Percentiles rank a stretch among this genome's conserved stretches.
Conservation (phyloP, 805 yeast genomes). For the Yamadazyma kitorensis region DNA sequence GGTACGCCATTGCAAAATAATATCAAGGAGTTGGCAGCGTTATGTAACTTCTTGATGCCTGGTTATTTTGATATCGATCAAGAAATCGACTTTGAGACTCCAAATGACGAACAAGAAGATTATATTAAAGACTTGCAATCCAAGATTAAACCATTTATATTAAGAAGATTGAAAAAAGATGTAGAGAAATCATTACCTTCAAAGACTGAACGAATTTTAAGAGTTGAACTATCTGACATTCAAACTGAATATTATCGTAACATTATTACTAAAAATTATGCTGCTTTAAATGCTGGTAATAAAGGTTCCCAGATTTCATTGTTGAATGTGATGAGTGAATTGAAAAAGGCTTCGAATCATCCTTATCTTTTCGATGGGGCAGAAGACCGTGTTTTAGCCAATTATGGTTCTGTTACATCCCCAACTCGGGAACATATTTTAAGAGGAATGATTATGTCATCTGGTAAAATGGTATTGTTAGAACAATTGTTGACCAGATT, state of each 20-base stretch:
- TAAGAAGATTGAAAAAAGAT: constrained; percentile 92
- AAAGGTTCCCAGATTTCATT: constrained; percentile 75
- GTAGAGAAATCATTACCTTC: constrained; percentile 97
- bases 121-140: constrained; percentile 84
- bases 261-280: constrained; percentile 85
- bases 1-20: constrained; percentile 98
- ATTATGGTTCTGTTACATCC: constrained; percentile 57
- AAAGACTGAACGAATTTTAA: constrained; percentile 88
- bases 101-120: constrained; percentile 80
- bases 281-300: constrained; percentile 78
- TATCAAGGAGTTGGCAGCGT: constrained; percentile 90
- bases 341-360: constrained; percentile 95
- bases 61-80: constrained; percentile 87
- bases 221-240: constrained; percentile 92
- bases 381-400: constrained; percentile 73
- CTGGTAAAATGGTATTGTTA: constrained; percentile 95
- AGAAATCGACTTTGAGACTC: constrained; percentile 92
- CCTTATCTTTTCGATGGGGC: constrained; percentile 95
- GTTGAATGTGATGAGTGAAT: constrained; percentile 89
- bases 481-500: constrained; percentile 85
- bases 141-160: constrained; percentile 85
- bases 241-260: constrained; percentile 96
- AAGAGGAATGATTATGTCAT: constrained; percentile 93
- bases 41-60: constrained; percentile 94
- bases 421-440: constrained; percentile 74